Percentiles rank a stretch among this genome's conserved stretches.
These are phyloP conservation scores for Aspergillus baeticus DNA, from an alignment of 495 filamentous ascomycete species.

Conservation along the genomic window DNA sequence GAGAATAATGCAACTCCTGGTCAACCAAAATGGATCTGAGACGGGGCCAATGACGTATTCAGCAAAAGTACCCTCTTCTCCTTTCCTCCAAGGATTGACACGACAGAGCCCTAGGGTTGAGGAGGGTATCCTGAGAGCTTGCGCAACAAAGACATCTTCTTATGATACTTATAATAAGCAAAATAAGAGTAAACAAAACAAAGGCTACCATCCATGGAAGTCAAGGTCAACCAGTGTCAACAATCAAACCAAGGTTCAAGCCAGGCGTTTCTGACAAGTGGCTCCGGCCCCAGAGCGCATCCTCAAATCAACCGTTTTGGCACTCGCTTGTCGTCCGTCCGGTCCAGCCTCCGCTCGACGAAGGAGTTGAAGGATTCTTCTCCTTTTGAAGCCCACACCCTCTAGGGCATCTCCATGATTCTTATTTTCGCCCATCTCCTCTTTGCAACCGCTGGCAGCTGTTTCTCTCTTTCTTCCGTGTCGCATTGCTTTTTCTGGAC, in stretches of 20 bases:
- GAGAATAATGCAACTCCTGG: neutral
- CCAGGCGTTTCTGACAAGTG: slow-evolving; percentile 15
- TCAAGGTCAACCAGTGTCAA: neutral
- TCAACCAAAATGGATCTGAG: neutral
- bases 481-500: slow-evolving; percentile 14
- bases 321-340: slow-evolving; percentile 21
- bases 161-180: slow-evolving; percentile 2
- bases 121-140: too few relatives aligned
- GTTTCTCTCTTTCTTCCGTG: slow-evolving; percentile 2
- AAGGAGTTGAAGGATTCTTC: neutral
- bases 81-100: neutral
- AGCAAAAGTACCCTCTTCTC: neutral
- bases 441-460: neutral
- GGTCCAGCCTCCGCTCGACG: slow-evolving; percentile 22
- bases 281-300: slow-evolving; percentile 7
- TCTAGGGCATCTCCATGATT: neutral
- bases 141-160: too few relatives aligned
- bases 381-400: neutral
- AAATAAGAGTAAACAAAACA: neutral
- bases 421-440: neutral
- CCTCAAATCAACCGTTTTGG: slow-evolving; percentile 14
- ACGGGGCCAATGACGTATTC: neutral
- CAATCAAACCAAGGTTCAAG: slow-evolving; percentile 2
- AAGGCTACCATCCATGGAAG: slow-evolving; percentile 2
- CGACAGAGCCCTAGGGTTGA: too few relatives aligned